These are phyloP conservation scores for Metschnikowia hibisci DNA, from an alignment of 805 yeast genomes.

Conservation along the genomic window DNA sequence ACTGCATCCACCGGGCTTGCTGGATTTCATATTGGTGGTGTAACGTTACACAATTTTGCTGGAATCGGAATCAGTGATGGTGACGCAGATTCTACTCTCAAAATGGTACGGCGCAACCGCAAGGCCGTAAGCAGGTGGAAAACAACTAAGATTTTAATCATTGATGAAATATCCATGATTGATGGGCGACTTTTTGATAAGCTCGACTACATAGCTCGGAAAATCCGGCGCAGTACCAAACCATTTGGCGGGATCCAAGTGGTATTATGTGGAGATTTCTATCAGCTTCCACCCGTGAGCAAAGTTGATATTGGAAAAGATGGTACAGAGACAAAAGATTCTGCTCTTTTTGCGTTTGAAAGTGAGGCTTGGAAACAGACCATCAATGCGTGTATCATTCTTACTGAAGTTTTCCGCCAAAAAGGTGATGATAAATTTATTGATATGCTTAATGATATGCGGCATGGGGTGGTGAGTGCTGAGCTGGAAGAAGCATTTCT, in stretches of 20 bases:
- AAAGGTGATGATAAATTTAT: conserved; percentile 73
- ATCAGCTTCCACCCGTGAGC: conserved; percentile 89
- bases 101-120: conserved; percentile 45
- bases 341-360: conserved; percentile 66
- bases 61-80: conserved; percentile 80
- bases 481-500: conserved; percentile 47
- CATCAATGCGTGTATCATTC: conserved; percentile 60
- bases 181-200: conserved; percentile 76
- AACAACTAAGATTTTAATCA: conserved; percentile 62
- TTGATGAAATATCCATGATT: conserved; percentile 95
- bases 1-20: conserved; percentile 97
- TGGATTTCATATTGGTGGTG: conserved; percentile 90
- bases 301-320: conserved; percentile 27
- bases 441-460: conserved; percentile 72
- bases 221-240: conserved; percentile 42
- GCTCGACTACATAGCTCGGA: conserved; percentile 64
- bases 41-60: conserved; percentile 78
- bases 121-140: conserved; percentile 57
- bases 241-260: conserved; percentile 97
- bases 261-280: conserved; percentile 90
- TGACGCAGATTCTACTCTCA: conserved; percentile 41
- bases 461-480: conserved; percentile 62
- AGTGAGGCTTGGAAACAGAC: conserved; percentile 63
- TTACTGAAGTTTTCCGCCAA: conserved; percentile 85
- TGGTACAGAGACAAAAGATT: conserved; percentile 17